Evolutionary conservation across 495 filamentous ascomycete species (phyloP), one percentile per base, ranked within the genome.

Genomic region (Neurospora sp.): DNA sequence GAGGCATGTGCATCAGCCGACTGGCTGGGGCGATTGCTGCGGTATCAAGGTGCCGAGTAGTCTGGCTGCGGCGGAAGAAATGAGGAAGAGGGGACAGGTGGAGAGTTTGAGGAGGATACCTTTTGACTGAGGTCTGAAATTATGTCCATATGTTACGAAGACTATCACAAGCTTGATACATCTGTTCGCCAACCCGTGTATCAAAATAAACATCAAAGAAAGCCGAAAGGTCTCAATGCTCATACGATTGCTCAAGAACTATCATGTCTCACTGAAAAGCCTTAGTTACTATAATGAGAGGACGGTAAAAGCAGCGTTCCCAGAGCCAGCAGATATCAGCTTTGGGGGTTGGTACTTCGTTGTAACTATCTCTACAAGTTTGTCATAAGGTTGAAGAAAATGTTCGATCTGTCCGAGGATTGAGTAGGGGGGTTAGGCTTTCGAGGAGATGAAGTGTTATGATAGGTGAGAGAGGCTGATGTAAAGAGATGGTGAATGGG

Each of bases 11-110:
- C 93, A 95, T 79, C 84, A 86, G 75, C 78, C 78, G 71, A 87
- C 83, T 70, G 91, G 89, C 73, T 99, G 96, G 90, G 96, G 96
- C 1, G 96, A 99, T 79, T 99, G 96, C 82, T 99, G 96, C 78
- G 96, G 96, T 42, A 99, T 99, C 83, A 96, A 97, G 83, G 94
- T 99, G 18, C 96, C 96, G 14, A 96, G 94, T 78, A 93, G 92
- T 62, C 87, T 98, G 75, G 96, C 93, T 38, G 96, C 96, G 16
- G 91, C 91, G 11, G 90, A 92, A 77, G 94, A 97, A 82, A 90
- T 90, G 88, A 90, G 88, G 82, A 98, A 97, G 85, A 86, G 87
- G 62, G 85, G 84, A 18, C 81, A 77, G 41, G 89, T 83, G 12
- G 87, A 88, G 71, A 83, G 86, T 44, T 80, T 97, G 78, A 89